Evolutionary conservation across 352 stramenopile species (phyloP).

Genomic region (Phytophthora capsici): DNA sequence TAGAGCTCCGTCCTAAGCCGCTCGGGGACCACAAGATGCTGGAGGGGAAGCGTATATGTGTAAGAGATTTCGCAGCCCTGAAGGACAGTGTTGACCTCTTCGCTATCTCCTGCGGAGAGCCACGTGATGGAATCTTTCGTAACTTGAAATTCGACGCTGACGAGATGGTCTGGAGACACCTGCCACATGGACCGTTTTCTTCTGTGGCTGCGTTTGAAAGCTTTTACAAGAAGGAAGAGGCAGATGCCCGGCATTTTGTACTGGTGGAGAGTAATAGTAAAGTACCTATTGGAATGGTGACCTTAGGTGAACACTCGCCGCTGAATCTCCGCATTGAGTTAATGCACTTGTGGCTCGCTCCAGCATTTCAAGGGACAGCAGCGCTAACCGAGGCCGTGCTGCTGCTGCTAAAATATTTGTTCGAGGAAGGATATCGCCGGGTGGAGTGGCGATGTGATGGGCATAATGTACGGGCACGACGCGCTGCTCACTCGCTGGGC

Average conservation of each 20-base stretch:
- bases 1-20: slow-evolving; percentile 41
- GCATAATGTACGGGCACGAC: slow-evolving; percentile 85
- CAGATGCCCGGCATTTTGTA: slow-evolving; percentile 64
- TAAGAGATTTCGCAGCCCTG: slow-evolving; percentile 50
- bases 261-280: slow-evolving; percentile 58
- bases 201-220: slow-evolving; percentile 41
- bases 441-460: slow-evolving; percentile 90
- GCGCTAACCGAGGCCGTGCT: slow-evolving; percentile 68
- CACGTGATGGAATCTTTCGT: slow-evolving; percentile 61
- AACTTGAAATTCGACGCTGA: slow-evolving; percentile 70
- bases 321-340: slow-evolving; percentile 80
- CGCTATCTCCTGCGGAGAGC: slow-evolving; percentile 55
- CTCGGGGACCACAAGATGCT: slow-evolving; percentile 39
- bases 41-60: slow-evolving; percentile 42
- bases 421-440: slow-evolving; percentile 78
- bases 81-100: slow-evolving; percentile 48
- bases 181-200: slow-evolving; percentile 68
- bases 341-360: slow-evolving; percentile 80
- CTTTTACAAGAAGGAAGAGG: slow-evolving; percentile 43
- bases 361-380: slow-evolving; percentile 70
- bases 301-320: slow-evolving; percentile 78
- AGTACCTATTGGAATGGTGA: slow-evolving; percentile 79
- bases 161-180: slow-evolving; percentile 81
- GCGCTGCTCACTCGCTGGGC: slow-evolving; percentile 78
- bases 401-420: slow-evolving; percentile 77